phyloP scores from a whole-genome alignment of 208 protist genomes.

The Naegleria fowleri region DNA sequence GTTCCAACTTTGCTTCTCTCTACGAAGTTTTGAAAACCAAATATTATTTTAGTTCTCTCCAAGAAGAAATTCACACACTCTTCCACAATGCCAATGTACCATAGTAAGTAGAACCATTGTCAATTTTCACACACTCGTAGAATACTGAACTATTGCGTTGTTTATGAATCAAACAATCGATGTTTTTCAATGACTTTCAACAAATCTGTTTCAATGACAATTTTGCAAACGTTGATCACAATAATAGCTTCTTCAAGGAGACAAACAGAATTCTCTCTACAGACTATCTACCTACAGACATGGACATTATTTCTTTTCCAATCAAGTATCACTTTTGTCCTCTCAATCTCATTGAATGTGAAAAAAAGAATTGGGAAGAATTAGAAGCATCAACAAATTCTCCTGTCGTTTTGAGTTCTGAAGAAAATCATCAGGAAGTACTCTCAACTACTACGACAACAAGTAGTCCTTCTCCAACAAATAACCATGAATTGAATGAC shows the following conservation, averaged over 20 bases:
- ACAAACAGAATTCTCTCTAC: neutral
- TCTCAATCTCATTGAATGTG: neutral
- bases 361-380: neutral
- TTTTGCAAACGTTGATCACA: neutral
- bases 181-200: too few species aligned
- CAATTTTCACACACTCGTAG: too few species aligned
- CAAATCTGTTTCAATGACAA: too few species aligned
- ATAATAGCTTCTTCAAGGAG: neutral
- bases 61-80: neutral
- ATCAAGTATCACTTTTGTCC: neutral
- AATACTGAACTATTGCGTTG: too few species aligned
- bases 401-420: neutral
- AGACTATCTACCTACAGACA: neutral
- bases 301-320: neutral
- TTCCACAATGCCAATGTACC: neutral
- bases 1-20: neutral
- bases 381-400: neutral
- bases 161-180: too few species aligned
- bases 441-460: neutral
- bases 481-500: neutral
- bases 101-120: neutral
- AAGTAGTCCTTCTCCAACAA: neutral
- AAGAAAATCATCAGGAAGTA: too few species aligned
- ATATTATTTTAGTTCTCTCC: neutral
- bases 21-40: neutral